Evolutionary conservation across 257 asterid genomes (phyloP).

Genomic region (Fraxinus anomala): DNA sequence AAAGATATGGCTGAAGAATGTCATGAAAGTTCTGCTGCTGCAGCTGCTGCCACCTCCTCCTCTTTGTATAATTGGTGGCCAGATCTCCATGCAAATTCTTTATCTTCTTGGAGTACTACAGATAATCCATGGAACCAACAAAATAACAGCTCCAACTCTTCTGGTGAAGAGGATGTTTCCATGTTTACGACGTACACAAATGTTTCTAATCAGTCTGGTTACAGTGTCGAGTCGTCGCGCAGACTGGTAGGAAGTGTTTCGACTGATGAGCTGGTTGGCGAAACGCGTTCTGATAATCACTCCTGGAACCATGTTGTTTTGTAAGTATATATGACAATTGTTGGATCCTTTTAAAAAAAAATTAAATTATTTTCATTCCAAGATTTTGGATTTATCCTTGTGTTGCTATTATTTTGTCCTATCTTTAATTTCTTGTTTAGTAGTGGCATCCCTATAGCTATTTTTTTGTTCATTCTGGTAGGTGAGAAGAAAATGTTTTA

Average conservation of each 20-base stretch:
- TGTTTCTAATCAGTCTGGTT: not conserved
- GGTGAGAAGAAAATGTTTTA: not conserved
- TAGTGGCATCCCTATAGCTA: not conserved
- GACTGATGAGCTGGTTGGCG: not conserved
- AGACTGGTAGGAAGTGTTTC: not conserved
- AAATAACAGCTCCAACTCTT: not conserved
- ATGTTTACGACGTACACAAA: not conserved
- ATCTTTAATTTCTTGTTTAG: not conserved
- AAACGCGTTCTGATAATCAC: not conserved
- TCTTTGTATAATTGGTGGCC: slow-evolving; percentile 2
- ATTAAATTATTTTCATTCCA: not conserved
- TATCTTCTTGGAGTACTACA: not conserved
- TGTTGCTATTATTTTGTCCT: not conserved
- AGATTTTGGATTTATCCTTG: not conserved
- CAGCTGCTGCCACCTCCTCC: too few species aligned
- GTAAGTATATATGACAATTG: not conserved
- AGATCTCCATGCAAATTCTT: not conserved
- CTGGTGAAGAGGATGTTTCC: slow-evolving; percentile 3
- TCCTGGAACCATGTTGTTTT: not conserved
- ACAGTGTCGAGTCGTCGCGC: not conserved
- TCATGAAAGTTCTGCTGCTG: not conserved
- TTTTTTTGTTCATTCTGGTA: not conserved
- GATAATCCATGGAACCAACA: not conserved
- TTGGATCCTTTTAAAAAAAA: not conserved
- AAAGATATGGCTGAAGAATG: slow-evolving; percentile 9